Conservation (phyloP, 805 yeast species). For the Cyberlindnera lachancei region DNA sequence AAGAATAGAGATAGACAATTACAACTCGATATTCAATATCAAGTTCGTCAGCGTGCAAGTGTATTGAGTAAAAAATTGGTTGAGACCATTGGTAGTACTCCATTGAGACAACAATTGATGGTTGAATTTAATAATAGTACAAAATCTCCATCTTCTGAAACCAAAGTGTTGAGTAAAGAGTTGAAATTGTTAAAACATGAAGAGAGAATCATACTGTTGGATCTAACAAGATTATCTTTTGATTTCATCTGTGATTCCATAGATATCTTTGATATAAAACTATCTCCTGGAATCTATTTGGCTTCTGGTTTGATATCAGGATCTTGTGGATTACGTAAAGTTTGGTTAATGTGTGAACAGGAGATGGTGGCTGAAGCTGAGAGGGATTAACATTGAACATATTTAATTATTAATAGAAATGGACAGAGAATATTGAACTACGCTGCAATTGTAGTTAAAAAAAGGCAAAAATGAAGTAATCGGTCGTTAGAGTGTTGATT, state of each 20-base stretch:
- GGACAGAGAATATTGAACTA: too few relatives aligned
- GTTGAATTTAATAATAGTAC: constrained; percentile 23
- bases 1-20: constrained; percentile 40
- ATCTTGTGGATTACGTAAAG: constrained; percentile 18
- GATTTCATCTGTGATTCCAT: constrained; percentile 43
- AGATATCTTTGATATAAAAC: constrained; percentile 34
- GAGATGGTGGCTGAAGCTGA: constrained; percentile 8
- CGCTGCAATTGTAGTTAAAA: too few relatives aligned
- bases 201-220: constrained; percentile 30
- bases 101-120: constrained; percentile 24
- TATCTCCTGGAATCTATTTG: constrained; percentile 15
- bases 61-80: constrained; percentile 33
- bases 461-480: too few relatives aligned
- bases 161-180: constrained; percentile 16
- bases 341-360: constrained; percentile 17
- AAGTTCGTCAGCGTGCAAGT: constrained; percentile 51
- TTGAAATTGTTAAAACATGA: constrained; percentile 28
- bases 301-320: constrained; percentile 19
- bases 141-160: constrained; percentile 12
- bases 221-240: constrained; percentile 33
- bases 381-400: too few relatives aligned
- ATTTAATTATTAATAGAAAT: background rate
- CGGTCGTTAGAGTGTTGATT: too few relatives aligned
- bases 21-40: constrained; percentile 48
- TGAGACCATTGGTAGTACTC: constrained; percentile 19